Evolutionary conservation across 1,139 yeast genomes (phyloP).

Genomic region (Kodamaea arcana): DNA sequence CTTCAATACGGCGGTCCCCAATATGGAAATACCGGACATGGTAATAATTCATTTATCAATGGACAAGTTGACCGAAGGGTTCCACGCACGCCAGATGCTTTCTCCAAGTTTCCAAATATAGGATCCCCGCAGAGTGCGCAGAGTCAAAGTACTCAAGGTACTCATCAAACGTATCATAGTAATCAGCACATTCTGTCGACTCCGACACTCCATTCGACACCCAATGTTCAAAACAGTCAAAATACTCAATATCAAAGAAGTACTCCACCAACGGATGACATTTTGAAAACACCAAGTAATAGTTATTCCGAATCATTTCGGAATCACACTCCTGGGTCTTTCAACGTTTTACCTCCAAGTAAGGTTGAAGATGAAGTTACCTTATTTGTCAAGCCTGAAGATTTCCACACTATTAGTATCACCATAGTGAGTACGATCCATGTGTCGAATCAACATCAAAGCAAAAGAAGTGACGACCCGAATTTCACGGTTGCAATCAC

Average conservation of each 20-base stretch:
- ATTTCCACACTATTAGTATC: constrained; percentile 58
- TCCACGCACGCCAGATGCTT: constrained; percentile 9
- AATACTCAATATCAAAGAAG: constrained; percentile 2
- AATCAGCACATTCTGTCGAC: background rate
- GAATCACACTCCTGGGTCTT: constrained; percentile 11
- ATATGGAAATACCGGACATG: too few species aligned
- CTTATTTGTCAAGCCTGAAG: constrained; percentile 63
- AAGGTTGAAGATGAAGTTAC: constrained; percentile 24
- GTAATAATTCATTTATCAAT: too few species aligned
- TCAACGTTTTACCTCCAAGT: constrained; percentile 23
- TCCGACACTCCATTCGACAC: constrained; percentile 3
- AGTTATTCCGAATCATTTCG: constrained; percentile 5
- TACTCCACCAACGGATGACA: constrained; percentile 4
- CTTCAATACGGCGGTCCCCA: too few species aligned
- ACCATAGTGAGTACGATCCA: constrained; percentile 57
- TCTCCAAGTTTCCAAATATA: constrained; percentile 5
- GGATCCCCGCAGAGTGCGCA: constrained; percentile 3
- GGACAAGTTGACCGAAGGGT: too few species aligned
- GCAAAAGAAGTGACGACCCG: constrained; percentile 50
- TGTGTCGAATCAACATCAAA: constrained; percentile 27
- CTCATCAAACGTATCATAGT: constrained; percentile 3
- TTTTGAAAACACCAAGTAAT: constrained; percentile 12
- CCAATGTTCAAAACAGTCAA: background rate
- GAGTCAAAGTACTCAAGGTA: constrained; percentile 9
- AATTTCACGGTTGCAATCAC: constrained; percentile 56